Conservation (phyloP, 768 basidiomycete genomes). For the Melanogaster broomeanus region DNA sequence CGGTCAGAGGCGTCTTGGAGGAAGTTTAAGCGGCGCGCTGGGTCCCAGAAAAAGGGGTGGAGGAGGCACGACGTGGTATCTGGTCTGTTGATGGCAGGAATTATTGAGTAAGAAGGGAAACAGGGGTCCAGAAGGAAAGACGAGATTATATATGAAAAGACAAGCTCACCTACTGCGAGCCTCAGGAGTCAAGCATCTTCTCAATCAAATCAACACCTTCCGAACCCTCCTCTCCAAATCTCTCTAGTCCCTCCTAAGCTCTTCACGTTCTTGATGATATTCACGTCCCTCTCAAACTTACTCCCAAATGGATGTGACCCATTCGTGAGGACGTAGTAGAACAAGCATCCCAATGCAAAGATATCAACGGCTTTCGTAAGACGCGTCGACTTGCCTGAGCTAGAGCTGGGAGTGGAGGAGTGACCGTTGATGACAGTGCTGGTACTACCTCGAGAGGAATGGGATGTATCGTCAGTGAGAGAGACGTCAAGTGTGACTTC, state of each 20-base stretch:
- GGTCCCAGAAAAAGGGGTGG: constrained; percentile 98
- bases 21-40: constrained; percentile 83
- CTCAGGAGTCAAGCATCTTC: constrained; percentile 76
- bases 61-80: constrained; percentile 84
- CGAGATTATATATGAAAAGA: no score
- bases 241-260: constrained; percentile 67
- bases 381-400: constrained; percentile 54
- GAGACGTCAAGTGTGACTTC: constrained; percentile 90
- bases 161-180: constrained; percentile 69
- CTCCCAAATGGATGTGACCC: constrained; percentile 96
- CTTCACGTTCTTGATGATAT: constrained; percentile 85
- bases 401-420: constrained; percentile 23
- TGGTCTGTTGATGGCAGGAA: constrained; percentile 52
- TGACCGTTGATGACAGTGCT: constrained; percentile 43
- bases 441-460: constrained; percentile 67
- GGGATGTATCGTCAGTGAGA: constrained; percentile 60
- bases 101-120: constrained; percentile 4
- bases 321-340: constrained; percentile 88
- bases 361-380: constrained; percentile 96
- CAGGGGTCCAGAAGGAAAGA: no score
- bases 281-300: constrained; percentile 89
- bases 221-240: constrained; percentile 91
- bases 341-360: constrained; percentile 93
- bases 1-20: constrained; percentile 97
- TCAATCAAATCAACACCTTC: constrained; percentile 84